These are phyloP conservation scores for Nannizziopsis barbatae DNA, from an alignment of 2,329 filamentous ascomycete genomes.

Conservation along the genomic window DNA sequence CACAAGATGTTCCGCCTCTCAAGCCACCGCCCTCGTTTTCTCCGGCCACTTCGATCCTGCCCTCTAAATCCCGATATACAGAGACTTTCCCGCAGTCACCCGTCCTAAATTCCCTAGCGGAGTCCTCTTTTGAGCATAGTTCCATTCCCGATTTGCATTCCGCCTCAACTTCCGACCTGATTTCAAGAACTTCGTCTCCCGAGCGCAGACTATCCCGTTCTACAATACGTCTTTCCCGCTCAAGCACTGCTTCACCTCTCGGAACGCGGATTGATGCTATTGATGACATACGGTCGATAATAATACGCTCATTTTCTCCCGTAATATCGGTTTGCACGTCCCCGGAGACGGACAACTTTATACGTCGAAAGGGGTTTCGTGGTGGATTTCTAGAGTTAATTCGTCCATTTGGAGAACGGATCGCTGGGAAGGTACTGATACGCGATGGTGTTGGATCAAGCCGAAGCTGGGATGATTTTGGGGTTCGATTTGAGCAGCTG, in stretches of 20 bases:
- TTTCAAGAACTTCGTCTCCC: conserved; percentile 58
- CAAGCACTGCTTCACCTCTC: conserved; percentile 37
- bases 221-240: conserved; percentile 38
- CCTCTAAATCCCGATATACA: conserved; percentile 50
- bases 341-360: conserved; percentile 67
- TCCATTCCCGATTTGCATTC: conserved; percentile 44
- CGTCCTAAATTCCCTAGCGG: conserved; percentile 37
- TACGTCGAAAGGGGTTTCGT: conserved; percentile 71
- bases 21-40: conserved; percentile 60
- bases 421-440: conserved; percentile 79
- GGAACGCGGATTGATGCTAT: conserved; percentile 44
- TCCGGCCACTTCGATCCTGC: conserved; percentile 49
- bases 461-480: conserved; percentile 76
- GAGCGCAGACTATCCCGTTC: conserved; percentile 49
- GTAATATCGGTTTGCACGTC: conserved; percentile 83
- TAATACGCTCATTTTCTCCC: conserved; percentile 77
- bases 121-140: conserved; percentile 38
- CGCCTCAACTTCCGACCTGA: conserved; percentile 55
- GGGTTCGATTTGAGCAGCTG: conserved; percentile 70
- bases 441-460: conserved; percentile 81
- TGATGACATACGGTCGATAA: conserved; percentile 51
- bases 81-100: conserved; percentile 42
- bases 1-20: conserved; percentile 52
- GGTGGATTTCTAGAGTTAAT: conserved; percentile 74
- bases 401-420: conserved; percentile 77